Base-by-base conservation (phyloP, 164 flowering plant genomes). In the Macadamia tetraphylla region DNA sequence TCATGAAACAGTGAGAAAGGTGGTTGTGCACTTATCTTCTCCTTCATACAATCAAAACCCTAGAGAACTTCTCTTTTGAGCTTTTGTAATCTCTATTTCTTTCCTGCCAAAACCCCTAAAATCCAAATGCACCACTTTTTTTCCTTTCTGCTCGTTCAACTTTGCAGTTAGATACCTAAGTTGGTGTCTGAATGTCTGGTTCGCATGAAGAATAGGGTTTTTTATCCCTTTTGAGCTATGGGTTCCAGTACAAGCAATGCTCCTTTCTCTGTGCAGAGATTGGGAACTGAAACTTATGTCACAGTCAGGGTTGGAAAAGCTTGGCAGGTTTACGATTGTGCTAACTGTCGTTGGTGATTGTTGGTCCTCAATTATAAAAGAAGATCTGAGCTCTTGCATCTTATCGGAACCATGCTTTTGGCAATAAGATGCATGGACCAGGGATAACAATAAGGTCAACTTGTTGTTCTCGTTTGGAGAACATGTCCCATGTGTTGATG, bases 281-380 rank as follows among this genome's bases (percentile, higher is more conserved):
- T 92, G 51, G 97, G 97, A 49, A 92, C 98, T n/a, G 99, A 94
- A 68, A 92, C 97, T 48, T 92, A 92, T 71, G 94, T 90, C 75
- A 89, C 98, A 13, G 99, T 94, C 70, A 86, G 92, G 65, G 88
- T 94, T 32, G 99, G 99, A 35, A 94, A 92, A 79, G 87, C 99
- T 52, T 94, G 91, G 78, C 99, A 92, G 68, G 68, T 92, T 71
- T 92, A 90, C 82, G 81, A 89, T 55, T 23, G 23, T 23, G 23
- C 23, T 23, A 23, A 23, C 23, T 23, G 23, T 23, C 23, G 0
- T 23, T 23, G 23, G 23, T 23, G 23, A 23, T 23, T 23, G 23
- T 23, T 23, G 98, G 99, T 59, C 94, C 91, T 58, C 96, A 86
- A 77, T 73, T 95, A 65, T 96, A 97, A 4, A 88, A 91, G 83